phyloP scores from a whole-genome alignment of 768 basidiomycete genomes.

The Panaeolus cyanescens region DNA sequence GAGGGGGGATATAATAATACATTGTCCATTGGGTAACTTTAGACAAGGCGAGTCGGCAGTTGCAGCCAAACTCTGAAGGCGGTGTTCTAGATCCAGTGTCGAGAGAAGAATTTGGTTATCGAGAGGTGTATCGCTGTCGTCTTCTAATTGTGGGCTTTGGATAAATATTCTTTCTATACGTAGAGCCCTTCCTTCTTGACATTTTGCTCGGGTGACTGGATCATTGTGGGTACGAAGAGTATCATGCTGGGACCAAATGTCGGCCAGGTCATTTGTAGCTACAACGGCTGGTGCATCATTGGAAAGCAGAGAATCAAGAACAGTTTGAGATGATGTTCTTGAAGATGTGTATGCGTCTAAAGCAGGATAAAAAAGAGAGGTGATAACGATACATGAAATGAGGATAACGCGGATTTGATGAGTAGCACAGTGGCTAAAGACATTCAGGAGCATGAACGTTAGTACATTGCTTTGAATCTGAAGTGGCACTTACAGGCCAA shows the following conservation, averaged over 20 bases:
- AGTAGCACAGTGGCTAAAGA: conserved; percentile 78
- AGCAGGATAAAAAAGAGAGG: conserved; percentile 89
- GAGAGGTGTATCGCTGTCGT: conserved; percentile 47
- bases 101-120: conserved; percentile 63
- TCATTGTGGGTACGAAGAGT: conserved; percentile 69
- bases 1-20: conserved; percentile 73
- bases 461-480: not conserved
- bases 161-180: conserved; percentile 80
- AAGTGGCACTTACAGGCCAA: conserved; percentile 69
- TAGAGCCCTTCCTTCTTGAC: conserved; percentile 66
- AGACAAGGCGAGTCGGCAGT: conserved; percentile 53
- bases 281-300: conserved; percentile 53
- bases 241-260: conserved; percentile 71
- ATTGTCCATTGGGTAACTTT: conserved; percentile 49
- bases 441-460: conserved; percentile 8
- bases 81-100: conserved; percentile 65
- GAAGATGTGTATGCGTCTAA: conserved; percentile 81
- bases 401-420: conserved; percentile 90
- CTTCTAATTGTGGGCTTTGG: conserved; percentile 49
- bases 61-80: conserved; percentile 45
- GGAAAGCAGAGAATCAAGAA: conserved; percentile 65
- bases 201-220: conserved; percentile 70
- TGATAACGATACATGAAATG: conserved; percentile 85
- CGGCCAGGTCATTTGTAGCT: conserved; percentile 63
- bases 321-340: conserved; percentile 60